These are phyloP conservation scores for Nephelium lappaceum DNA, from an alignment of 345 rosid genomes.

Conservation along the genomic window DNA sequence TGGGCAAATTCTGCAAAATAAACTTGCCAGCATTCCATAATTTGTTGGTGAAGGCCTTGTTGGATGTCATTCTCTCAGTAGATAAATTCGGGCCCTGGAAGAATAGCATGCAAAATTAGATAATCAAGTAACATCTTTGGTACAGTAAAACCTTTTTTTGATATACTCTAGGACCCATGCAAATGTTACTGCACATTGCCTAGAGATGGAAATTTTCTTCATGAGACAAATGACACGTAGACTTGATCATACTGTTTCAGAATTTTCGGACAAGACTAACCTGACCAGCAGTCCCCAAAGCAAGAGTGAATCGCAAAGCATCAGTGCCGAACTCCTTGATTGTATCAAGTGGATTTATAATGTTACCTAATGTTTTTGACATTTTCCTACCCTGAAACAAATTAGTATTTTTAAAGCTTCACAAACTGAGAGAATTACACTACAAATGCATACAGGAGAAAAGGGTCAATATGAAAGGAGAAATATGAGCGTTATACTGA, in stretches of 20 bases:
- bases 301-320: conserved; percentile 87
- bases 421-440: background rate
- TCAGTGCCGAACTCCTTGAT: conserved; percentile 94
- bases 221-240: conserved; percentile 1
- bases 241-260: conserved; percentile 11
- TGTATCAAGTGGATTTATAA: conserved; percentile 90
- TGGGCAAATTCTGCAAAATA: conserved; percentile 82
- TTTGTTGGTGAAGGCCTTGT: conserved; percentile 96
- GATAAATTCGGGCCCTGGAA: conserved; percentile 91
- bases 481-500: background rate
- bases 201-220: background rate
- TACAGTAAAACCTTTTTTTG: background rate
- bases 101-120: conserved; percentile 26
- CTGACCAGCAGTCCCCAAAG: conserved; percentile 99
- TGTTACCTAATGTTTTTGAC: conserved; percentile 94
- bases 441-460: background rate
- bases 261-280: conserved; percentile 44
- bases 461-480: background rate
- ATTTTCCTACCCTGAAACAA: conserved; percentile 87
- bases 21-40: conserved; percentile 99
- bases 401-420: conserved; percentile 5
- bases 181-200: conserved; percentile 13
- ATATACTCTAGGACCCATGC: conserved; percentile 16
- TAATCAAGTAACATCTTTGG: conserved; percentile 22
- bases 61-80: conserved; percentile 87